Percentiles rank a stretch among this genome's conserved stretches.
Conservation (phyloP, 768 basidiomycete genomes). For the Leccinum uliginosum region DNA sequence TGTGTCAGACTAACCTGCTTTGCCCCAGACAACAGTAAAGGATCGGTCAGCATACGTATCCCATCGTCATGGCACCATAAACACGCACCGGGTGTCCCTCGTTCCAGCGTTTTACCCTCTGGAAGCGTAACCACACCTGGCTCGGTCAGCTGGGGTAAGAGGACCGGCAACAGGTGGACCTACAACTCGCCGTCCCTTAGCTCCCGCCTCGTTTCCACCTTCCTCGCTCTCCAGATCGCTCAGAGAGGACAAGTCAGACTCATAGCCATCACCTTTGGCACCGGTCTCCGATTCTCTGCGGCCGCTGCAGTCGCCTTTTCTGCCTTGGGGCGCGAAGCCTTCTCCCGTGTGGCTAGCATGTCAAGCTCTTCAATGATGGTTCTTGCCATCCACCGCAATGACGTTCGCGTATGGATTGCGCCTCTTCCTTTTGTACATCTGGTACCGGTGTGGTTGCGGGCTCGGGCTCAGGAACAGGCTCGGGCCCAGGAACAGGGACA, state of each 20-base stretch:
- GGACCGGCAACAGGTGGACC: conserved; percentile 6
- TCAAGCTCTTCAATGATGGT: conserved; percentile 70
- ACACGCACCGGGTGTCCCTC: conserved; percentile 62
- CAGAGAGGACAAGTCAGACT: conserved; percentile 43
- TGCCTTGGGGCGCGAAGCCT: conserved; percentile 45
- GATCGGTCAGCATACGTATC: neutral
- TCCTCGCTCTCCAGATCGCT: conserved; percentile 39
- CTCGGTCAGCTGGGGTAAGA: conserved; percentile 14
- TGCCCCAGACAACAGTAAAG: conserved; percentile 69
- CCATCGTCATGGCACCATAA: neutral
- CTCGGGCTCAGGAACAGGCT: neutral
- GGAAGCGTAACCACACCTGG: conserved; percentile 33
- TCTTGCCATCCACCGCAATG: conserved; percentile 37
- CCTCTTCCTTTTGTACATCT: conserved; percentile 6
- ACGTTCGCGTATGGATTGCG: conserved; percentile 25
- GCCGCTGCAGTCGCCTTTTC: conserved; percentile 26
- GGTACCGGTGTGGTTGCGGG: neutral
- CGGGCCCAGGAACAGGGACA: too few relatives aligned
- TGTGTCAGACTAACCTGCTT: conserved; percentile 46
- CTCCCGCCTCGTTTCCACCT: conserved; percentile 4
- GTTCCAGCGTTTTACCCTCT: conserved; percentile 37
- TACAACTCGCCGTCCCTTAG: conserved; percentile 7
- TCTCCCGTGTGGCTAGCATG: conserved; percentile 62
- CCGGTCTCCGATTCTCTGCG: conserved; percentile 9
- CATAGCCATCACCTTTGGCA: conserved; percentile 21